Conservation (phyloP, 1,284 basidiomycete genomes). For the Macrocystidia cucumis region DNA sequence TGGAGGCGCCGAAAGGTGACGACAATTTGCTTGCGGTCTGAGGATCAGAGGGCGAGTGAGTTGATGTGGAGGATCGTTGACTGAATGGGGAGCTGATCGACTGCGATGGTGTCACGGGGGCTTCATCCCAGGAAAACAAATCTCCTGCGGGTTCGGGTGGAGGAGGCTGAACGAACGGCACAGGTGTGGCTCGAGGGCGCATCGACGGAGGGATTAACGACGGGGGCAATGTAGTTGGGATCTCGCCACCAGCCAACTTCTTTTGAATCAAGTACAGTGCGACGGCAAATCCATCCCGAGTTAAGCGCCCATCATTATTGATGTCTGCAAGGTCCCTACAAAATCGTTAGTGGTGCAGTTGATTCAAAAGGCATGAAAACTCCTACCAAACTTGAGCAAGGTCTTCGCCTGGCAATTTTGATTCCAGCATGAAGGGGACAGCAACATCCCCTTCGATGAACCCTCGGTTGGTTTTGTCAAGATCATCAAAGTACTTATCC, state of each 20-base stretch:
- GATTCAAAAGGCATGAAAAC: slow-evolving; percentile 1
- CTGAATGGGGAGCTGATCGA: slow-evolving; percentile 32
- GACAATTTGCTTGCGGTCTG: slow-evolving; percentile 11
- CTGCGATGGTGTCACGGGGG: slow-evolving; percentile 46
- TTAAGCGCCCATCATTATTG: slow-evolving; percentile 82
- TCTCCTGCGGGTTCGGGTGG: slow-evolving; percentile 27
- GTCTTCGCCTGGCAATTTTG: slow-evolving; percentile 76
- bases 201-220: slow-evolving; percentile 80
- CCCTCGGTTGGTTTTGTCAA: slow-evolving; percentile 75
- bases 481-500: slow-evolving; percentile 78
- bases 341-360: slow-evolving; percentile 9
- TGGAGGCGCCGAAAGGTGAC: slow-evolving; percentile 13
- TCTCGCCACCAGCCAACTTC: slow-evolving; percentile 77
- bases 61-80: no score
- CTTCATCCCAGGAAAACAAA: slow-evolving; percentile 55
- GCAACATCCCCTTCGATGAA: slow-evolving; percentile 91
- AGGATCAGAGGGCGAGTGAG: slow-evolving; percentile 12
- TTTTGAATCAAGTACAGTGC: slow-evolving; percentile 93
- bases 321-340: slow-evolving; percentile 91
- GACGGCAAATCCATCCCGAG: slow-evolving; percentile 92
- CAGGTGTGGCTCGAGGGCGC: slow-evolving; percentile 34
- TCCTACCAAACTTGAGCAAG: slow-evolving; percentile 90
- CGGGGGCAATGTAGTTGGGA: slow-evolving; percentile 68
- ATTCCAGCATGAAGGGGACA: slow-evolving; percentile 95
- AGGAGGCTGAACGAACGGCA: slow-evolving; percentile 27